These are phyloP conservation scores for Rhododendron ferrugineum DNA, from an alignment of 148 eudicot genomes.

Conservation along the genomic window DNA sequence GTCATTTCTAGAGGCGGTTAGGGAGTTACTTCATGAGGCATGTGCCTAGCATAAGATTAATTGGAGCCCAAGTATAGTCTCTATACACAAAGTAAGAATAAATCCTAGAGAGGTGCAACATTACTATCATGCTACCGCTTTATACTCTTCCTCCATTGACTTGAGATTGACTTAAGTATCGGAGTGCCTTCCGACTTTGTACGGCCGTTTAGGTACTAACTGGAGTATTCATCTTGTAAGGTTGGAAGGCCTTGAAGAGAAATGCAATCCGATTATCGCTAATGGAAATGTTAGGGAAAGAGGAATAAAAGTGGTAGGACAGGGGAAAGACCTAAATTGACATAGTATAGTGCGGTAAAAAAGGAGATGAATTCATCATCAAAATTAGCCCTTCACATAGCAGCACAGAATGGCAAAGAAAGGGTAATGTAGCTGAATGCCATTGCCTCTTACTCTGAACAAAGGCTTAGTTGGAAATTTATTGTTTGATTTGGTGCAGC, in stretches of 20 bases:
- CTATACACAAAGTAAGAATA: not conserved
- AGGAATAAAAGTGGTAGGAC: not conserved
- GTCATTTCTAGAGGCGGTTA: not conserved
- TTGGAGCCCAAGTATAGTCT: not conserved
- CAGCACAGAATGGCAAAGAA: not conserved
- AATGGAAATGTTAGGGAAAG: not conserved
- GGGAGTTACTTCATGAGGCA: not conserved
- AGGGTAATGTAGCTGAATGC: not conserved
- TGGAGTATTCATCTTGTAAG: not conserved
- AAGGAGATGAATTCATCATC: not conserved
- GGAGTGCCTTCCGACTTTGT: not conserved
- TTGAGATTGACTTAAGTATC: not conserved
- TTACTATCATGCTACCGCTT: not conserved
- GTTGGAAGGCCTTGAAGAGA: not conserved
- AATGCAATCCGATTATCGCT: not conserved
- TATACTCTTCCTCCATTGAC: not conserved
- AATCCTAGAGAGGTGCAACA: not conserved
- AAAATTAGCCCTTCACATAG: conserved; percentile 1
- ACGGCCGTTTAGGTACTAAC: not conserved
- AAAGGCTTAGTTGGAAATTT: not conserved
- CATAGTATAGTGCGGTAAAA: not conserved
- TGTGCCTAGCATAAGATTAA: not conserved
- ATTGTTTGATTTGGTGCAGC: not conserved
- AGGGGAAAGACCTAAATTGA: not conserved
- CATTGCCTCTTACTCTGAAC: not conserved